Conservation (phyloP, 768 basidiomycete species). For the Nevesoporus exiguus region DNA sequence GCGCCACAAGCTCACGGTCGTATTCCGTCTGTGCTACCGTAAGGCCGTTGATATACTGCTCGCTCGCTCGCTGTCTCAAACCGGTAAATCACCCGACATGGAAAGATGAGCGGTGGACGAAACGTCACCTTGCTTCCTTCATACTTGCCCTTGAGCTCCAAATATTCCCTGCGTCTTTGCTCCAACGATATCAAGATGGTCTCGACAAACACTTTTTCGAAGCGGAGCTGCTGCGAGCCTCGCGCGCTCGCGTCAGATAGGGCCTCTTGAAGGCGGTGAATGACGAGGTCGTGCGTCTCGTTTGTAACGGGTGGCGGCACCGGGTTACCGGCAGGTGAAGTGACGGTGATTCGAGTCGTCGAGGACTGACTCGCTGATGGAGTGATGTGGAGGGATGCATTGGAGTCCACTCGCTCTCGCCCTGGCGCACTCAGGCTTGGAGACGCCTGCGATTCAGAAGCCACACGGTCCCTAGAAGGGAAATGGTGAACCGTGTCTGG, state of each 20-base stretch:
- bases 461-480: conserved; percentile 22
- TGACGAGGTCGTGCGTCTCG: conserved; percentile 45
- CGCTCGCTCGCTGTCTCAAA: conserved; percentile 71
- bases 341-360: conserved; percentile 42
- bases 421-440: conserved; percentile 4
- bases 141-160: conserved; percentile 68
- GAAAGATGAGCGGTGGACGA: neutral
- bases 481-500: conserved; percentile 13
- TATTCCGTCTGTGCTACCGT: conserved; percentile 93
- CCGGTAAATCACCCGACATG: neutral
- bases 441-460: conserved; percentile 32
- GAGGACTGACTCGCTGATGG: conserved; percentile 3
- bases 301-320: conserved; percentile 22
- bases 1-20: conserved; percentile 82
- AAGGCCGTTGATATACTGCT: conserved; percentile 88
- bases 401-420: conserved; percentile 28
- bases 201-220: conserved; percentile 75
- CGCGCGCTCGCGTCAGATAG: conserved; percentile 58
- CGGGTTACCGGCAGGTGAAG: conserved; percentile 37
- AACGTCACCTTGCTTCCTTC: conserved; percentile 83
- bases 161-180: conserved; percentile 55
- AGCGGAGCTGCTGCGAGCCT: conserved; percentile 55
- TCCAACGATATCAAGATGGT: conserved; percentile 66
- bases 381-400: conserved; percentile 18
- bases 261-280: conserved; percentile 56